A percentile compares a stretch with the other conserved stretches of the same genome.
Evolutionary conservation across 495 filamentous ascomycete species (phyloP).

Genomic region (Astrocystis sublimbata): DNA sequence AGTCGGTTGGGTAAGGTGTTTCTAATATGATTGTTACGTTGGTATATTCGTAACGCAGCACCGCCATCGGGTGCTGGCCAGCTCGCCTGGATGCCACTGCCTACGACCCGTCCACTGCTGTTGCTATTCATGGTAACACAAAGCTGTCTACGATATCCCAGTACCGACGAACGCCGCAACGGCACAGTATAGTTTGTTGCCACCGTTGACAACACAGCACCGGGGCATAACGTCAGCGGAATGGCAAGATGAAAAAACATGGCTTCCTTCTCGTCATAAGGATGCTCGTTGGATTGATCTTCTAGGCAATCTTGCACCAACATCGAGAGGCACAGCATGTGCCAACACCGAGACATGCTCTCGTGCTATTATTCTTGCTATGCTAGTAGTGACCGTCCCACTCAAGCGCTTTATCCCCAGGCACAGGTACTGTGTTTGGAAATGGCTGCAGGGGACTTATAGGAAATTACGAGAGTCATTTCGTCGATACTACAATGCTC

Average conservation of each 20-base stretch:
- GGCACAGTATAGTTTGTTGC: neutral
- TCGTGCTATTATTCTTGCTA: too few relatives aligned
- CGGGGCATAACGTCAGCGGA: neutral
- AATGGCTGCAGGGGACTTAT: neutral
- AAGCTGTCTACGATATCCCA: neutral
- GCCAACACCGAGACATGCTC: too few relatives aligned
- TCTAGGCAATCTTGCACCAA: neutral
- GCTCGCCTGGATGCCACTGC: too few relatives aligned
- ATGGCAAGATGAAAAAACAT: neutral
- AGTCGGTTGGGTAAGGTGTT: slow-evolving; percentile 11
- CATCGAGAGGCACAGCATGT: too few relatives aligned
- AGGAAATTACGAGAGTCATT: neutral
- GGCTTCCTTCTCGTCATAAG: slow-evolving; percentile 3
- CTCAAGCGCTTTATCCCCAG: neutral
- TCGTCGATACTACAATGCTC: neutral
- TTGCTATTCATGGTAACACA: neutral
- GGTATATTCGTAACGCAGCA: neutral
- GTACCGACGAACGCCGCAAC: neutral
- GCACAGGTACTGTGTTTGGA: neutral
- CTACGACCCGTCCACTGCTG: neutral
- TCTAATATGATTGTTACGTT: neutral
- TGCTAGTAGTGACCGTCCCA: neutral
- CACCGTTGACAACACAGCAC: neutral
- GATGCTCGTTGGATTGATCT: slow-evolving; percentile 11
- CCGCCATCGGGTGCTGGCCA: neutral